Evolutionary conservation across 2,329 filamentous ascomycete species (phyloP), one percentile per base, ranked within the genome.

Genomic region (Trichophyton verrucosum): DNA sequence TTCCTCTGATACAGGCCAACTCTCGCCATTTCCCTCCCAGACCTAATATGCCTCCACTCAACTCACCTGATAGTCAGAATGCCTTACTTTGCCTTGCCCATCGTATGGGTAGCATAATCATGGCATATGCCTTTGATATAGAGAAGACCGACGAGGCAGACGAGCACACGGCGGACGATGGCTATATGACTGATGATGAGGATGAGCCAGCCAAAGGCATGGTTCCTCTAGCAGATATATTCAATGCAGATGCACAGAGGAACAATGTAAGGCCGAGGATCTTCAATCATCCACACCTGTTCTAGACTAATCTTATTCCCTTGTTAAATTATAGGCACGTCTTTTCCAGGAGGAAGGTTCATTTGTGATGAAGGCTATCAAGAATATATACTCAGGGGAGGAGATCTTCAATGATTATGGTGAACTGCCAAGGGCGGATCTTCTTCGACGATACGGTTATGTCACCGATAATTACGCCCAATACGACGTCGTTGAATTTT

Each of bases 351-450:
- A 84, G 64, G 76, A 81, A 61, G 49, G 49, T 3, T 55, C 27
- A 1, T 55, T 55, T 15, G 49, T 55, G 13, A 55, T 55, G 49
- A 55, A 55, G 49, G 49, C 49, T 36, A 36, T 55, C 49, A 55
- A 11, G 15, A 55, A 55, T 36, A 55, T 55, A 55, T 27, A 55
- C 11, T 27, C 49, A 0, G 88, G 88, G 4, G 82, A 89, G 61
- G 88, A 95, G 72, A 83, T 96, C 17, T 83, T 91, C 70, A 95
- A 95, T 71, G 91, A 95, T 74, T 95, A 95, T 66, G 91, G 91
- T 0, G 85, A 90, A 4, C 82, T 95, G 2, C 87, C 90, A 8
- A 87, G 88, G 62, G 87, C 88, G 0, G 91, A 96, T 69, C 78
- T 96, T 6, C 80, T 96, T 9, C 81, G 91, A 40, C 81, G 91